Evolutionary conservation across 345 rosid species (phyloP), one percentile per base, ranked within the genome.

Genomic region (Salix caprea): DNA sequence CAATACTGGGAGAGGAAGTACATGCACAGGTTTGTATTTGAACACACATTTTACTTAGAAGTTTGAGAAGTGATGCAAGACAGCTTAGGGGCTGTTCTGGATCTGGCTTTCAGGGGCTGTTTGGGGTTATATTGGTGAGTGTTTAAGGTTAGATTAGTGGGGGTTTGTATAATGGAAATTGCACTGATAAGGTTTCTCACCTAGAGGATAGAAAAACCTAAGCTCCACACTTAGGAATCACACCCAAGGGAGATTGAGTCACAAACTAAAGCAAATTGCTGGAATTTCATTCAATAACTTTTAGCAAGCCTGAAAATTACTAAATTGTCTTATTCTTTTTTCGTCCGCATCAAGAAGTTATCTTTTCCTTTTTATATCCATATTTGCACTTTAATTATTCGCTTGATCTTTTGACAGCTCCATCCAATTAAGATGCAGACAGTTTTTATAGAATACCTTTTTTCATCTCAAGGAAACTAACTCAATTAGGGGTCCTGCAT

Each of bases 21-120:
- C 88, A 88, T 80, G 98, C 87, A 40, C 89, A 94, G 99, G 99
- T 96, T 73, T 72, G 81, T 67, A 46, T 69, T 78, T 76, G n/a
- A 60, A 58, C 48, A 56, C 68, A 1, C 23, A 72, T 48, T 4
- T 34, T 72, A 16, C 30, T 67, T 56, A 36, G 42, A 23, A 28
- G 16, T n/a, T 62, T 72, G 30, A 18, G 15, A 40, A 40, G 14
- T 10, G 44, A 40, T 10, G 44, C 44, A 10, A 40, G 44, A 40
- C 44, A 40, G 44, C 44, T 40, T 40, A 40, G 44, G 44, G 44
- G 44, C 11, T 40, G 44, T 40, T 40, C 44, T 40, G 44, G 44
- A 40, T 40, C 44, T 40, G 44, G 12, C 44, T 40, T 40, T 40
- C 4, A 10, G 44, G 44, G 44, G 14, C 14, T 40, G 37, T 34